A percentile compares a stretch with the other conserved stretches of the same genome.
Evolutionary conservation across 2,329 filamentous ascomycete genomes (phyloP).

Genomic region (Fusarium sp.): DNA sequence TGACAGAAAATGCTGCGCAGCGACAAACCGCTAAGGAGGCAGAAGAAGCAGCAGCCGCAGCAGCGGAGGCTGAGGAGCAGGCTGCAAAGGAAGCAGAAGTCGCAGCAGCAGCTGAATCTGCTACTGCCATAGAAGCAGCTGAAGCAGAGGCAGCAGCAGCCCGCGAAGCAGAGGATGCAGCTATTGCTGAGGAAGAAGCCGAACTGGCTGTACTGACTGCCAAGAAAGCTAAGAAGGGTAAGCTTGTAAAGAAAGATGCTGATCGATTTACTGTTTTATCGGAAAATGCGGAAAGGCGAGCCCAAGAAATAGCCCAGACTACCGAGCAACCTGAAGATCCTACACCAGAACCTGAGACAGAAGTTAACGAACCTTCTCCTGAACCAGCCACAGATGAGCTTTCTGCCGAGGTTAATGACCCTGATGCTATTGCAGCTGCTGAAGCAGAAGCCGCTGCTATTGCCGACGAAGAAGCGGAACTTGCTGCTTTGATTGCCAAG

Average conservation of each 20-base stretch:
- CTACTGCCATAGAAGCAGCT: constrained; percentile 12
- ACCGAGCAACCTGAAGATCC: constrained; percentile 40
- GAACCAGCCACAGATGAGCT: constrained; percentile 12
- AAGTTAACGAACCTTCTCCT: constrained; percentile 20
- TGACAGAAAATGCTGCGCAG: constrained; percentile 37
- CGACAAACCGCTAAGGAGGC: constrained; percentile 36
- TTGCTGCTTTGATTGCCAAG: constrained; percentile 55
- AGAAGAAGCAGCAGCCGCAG: constrained; percentile 39
- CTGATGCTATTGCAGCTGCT: constrained; percentile 2
- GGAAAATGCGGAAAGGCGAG: constrained; percentile 24
- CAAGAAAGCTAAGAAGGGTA: constrained; percentile 35
- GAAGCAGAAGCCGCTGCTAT: constrained; percentile 17
- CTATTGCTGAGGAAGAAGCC: constrained; percentile 30
- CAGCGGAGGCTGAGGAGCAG: constrained; percentile 21
- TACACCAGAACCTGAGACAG: constrained; percentile 2
- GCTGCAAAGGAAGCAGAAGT: constrained; percentile 44
- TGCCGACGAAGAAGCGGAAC: constrained; percentile 49
- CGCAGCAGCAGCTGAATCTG: constrained; percentile 25
- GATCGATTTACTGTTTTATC: constrained; percentile 31
- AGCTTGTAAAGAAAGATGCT: constrained; percentile 25
- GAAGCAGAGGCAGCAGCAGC: constrained; percentile 25
- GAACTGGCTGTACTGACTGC: constrained; percentile 20
- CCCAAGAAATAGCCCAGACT: constrained; percentile 32
- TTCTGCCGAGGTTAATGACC: constrained; percentile 8
- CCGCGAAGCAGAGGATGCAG: constrained; percentile 24